Evolutionary conservation across 1,139 yeast genomes (phyloP), one percentile per base, ranked within the genome.

Genomic region (Arxiozyma telluris): DNA sequence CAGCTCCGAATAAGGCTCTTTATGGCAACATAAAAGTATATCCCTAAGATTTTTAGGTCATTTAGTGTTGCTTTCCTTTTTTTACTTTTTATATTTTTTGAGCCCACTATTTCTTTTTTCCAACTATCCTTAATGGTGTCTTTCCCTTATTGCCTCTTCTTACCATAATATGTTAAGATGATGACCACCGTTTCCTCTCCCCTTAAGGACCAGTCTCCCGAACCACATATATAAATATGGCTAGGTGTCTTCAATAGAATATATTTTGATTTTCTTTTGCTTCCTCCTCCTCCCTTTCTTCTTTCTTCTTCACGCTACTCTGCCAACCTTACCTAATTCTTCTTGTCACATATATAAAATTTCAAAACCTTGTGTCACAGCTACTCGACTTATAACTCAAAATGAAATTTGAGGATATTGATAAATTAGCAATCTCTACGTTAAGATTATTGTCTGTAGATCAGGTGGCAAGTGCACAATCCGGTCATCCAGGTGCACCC

Each of bases 401-500:
- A 51, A 64, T 64, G 67, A 53, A 66, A 46, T 71, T 65, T 58
- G 57, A 73, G 53, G 82, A 79, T 55, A 76, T 88, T 68, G 96
- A 91, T 72, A 78, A 76, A 64, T 78, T 79, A 72, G 87, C 96
- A 56, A 78, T 94, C 74, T 79, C 82, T 77, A 89, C 98, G 64
- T 87, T 93, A 76, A 90, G 98, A 78, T 76, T 86, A 61, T 79
- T 94, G 67, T 83, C 98, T 48, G 91, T 87, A 57, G 99, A 93
- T 73, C 84, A 87, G 61, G 95, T 88, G 58, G 79, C 84, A 58
- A 81, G 83, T 72, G 96, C 98, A 67, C 87, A 93, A 75, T 86
- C 96, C 58, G 99, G 99, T 64, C 99, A 93, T 77, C 99, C 99
- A 54, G 98, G 98, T 80, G 97, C 99, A 54, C 98, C 98, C 66